Evolutionary conservation across 345 rosid species (phyloP), one percentile per base, ranked within the genome.

Genomic region (Populus simonii): DNA sequence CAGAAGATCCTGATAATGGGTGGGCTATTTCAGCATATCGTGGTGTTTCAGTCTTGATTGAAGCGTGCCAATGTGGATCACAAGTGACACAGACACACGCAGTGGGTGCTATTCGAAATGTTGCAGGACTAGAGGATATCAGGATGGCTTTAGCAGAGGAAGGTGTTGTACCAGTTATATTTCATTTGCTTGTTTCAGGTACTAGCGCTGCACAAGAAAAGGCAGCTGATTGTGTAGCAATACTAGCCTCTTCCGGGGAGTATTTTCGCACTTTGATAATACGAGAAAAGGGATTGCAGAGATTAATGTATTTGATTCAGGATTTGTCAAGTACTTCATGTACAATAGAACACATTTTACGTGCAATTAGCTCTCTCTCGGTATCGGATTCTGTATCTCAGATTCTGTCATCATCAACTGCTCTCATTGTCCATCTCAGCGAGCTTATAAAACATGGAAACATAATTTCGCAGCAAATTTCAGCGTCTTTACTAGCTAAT

Each of bases 1-100:
- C 96, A 59, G 71, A 84, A 36, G 93, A 91, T 83, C 83, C 87
- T 12, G 96, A 91, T 23, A 89, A 90, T 70, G 89, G 88, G 1
- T 91, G 96, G 94, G 94, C 90, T 9, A 66, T 93, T 72, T 89
- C 92, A 7, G 90, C 94, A 0, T 89, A 91, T 86, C 88, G 94
- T 22, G 96, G 98, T 38, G 86, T 89, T 18, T 41, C 89, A 4
- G 70, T 89, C 1, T 74, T 93, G 67, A 77, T 93, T 66, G 94
- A 93, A 51, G 92, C 94, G 3, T 88, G 91, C 70, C 80, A 87
- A 80, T 89, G 94, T n/a, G 90, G 93, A 13, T 88, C 94, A 0
- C 78, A 73, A 29, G 78, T 78, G 27, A 82, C 87, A 3, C 89
- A 90, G 70, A 83, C 88, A 0, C 90, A 88, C 65, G 86, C 89